Evolutionary conservation across 495 filamentous ascomycete species (phyloP).

Genomic region (Penicillium antarcticum): DNA sequence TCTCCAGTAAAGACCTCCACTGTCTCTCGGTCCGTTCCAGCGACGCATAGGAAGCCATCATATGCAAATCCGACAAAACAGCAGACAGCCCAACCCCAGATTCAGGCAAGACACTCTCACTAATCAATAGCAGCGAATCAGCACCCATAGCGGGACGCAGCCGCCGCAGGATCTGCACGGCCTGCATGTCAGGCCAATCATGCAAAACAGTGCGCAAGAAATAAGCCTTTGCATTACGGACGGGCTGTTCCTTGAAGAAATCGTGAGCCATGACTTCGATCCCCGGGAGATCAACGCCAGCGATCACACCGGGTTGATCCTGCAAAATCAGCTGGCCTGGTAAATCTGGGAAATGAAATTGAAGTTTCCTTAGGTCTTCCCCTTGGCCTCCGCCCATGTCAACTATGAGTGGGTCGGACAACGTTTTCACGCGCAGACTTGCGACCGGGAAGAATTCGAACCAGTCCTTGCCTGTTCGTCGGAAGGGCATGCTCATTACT

Average conservation of each 20-base stretch:
- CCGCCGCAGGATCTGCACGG: slow-evolving; percentile 34
- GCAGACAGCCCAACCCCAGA: slow-evolving; percentile 3
- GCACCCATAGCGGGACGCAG: slow-evolving; percentile 38
- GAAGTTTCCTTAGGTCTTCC: slow-evolving; percentile 49
- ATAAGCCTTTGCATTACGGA: slow-evolving; percentile 30
- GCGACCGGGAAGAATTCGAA: slow-evolving; percentile 18
- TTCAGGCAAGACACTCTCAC: slow-evolving; percentile 29
- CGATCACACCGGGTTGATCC: slow-evolving; percentile 39
- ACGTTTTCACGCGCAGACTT: background rate
- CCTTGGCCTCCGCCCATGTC: slow-evolving; percentile 57
- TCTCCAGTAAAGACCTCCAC: slow-evolving; percentile 28
- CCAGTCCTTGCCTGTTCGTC: slow-evolving; percentile 13
- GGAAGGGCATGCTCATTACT: slow-evolving; percentile 18
- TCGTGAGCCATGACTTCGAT: slow-evolving; percentile 40
- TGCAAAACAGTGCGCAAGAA: slow-evolving; percentile 42
- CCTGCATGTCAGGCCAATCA: slow-evolving; percentile 47
- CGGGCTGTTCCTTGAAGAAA: slow-evolving; percentile 49
- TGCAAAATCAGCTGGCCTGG: slow-evolving; percentile 51
- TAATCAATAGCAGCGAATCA: slow-evolving; percentile 43
- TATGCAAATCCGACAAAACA: slow-evolving; percentile 34
- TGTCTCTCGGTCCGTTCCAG: slow-evolving; percentile 31
- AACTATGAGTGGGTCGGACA: slow-evolving; percentile 30
- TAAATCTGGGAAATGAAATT: slow-evolving; percentile 41
- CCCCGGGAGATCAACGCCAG: slow-evolving; percentile 19
- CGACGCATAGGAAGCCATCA: slow-evolving; percentile 34